Evolutionary conservation across 164 flowering plant species (phyloP).

Genomic region (Aristolochia fimbriata): DNA sequence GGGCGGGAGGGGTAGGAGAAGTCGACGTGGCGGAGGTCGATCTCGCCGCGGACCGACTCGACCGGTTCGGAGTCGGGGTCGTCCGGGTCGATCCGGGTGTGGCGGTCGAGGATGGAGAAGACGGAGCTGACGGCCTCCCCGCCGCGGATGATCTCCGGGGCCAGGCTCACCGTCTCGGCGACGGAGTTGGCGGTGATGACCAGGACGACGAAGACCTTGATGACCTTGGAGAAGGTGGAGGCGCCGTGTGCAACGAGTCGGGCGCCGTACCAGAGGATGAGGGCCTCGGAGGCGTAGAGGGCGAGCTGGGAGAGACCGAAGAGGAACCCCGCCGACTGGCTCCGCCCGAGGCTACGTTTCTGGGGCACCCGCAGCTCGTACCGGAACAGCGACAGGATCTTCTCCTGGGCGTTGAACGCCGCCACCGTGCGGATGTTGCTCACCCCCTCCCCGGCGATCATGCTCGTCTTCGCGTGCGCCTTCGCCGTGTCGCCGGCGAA

Average conservation of each 20-base stretch:
- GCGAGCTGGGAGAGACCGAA: constrained; percentile 95
- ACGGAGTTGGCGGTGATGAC: constrained; percentile 94
- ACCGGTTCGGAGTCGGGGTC: constrained; percentile 70
- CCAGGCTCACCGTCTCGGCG: constrained; percentile 94
- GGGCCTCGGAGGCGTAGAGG: constrained; percentile 81
- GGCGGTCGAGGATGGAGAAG: constrained; percentile 70
- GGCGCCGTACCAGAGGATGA: constrained; percentile 92
- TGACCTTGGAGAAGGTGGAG: constrained; percentile 94
- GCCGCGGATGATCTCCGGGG: constrained; percentile 87
- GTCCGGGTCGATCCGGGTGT: constrained; percentile 83
- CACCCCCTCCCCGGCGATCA: constrained; percentile 98
- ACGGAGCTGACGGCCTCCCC: constrained; percentile 89
- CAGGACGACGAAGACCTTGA: constrained; percentile 85
- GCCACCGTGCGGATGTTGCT: constrained; percentile 97
- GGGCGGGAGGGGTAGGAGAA: constrained; percentile 90
- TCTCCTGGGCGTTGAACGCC: constrained; percentile 91
- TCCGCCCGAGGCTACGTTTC: constrained; percentile 49
- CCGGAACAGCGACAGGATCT: constrained; percentile 69
- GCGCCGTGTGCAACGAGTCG: constrained; percentile 71
- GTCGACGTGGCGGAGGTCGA: constrained; percentile 86
- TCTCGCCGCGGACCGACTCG: constrained; percentile 72
- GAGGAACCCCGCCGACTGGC: constrained; percentile 69
- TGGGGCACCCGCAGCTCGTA: constrained; percentile 75
- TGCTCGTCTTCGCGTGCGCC: constrained; percentile 96
- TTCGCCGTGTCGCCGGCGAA: constrained; percentile 98